These are phyloP conservation scores for Solanum chilense DNA, from an alignment of 257 asterid genomes.

Conservation along the genomic window DNA sequence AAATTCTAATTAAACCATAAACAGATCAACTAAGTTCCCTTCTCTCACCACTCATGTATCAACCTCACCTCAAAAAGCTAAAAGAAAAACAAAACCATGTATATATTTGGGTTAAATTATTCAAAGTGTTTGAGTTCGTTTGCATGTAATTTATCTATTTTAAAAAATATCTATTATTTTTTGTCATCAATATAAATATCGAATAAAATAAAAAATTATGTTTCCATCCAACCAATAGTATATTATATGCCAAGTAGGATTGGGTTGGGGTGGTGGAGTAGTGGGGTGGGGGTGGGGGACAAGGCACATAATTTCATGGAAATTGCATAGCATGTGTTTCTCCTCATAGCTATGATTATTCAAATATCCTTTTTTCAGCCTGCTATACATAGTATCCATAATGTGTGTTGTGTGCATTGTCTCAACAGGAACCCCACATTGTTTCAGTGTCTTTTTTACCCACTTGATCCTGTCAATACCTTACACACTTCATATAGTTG, in stretches of 20 bases:
- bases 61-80: not conserved
- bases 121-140: not conserved
- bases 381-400: not conserved
- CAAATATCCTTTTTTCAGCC: not conserved
- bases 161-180: not conserved
- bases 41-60: not conserved
- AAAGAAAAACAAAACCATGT: not conserved
- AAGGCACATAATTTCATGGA: not conserved
- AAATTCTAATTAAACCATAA: not conserved
- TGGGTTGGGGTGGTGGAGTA: too few relatives aligned
- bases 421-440: not conserved
- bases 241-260: not conserved
- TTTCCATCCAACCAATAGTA: not conserved
- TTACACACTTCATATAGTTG: not conserved
- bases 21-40: not conserved
- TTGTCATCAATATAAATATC: not conserved
- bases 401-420: not conserved
- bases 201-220: not conserved
- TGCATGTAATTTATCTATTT: not conserved
- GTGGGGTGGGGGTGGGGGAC: not conserved
- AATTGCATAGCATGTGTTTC: not conserved
- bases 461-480: not conserved
- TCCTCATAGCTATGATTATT: not conserved
- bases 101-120: not conserved
- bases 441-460: not conserved